Conservation (phyloP, 2,329 filamentous ascomycete species). For the Fusarium concolor region DNA sequence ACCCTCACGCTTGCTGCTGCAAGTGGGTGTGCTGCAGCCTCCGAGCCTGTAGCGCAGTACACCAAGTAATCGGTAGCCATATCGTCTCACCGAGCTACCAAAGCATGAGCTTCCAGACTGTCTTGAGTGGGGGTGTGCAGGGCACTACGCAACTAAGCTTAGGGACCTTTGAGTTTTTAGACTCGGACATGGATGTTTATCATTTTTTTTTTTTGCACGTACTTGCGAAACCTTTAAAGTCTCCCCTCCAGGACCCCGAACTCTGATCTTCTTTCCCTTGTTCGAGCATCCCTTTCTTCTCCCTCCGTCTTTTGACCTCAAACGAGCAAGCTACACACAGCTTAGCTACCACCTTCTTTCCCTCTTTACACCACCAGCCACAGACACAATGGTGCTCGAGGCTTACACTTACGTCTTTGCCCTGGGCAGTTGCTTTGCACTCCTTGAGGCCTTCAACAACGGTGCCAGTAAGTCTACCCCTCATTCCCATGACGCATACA, state of each 20-base stretch:
- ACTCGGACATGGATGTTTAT: not conserved
- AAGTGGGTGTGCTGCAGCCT: not conserved
- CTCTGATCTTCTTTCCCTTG: constrained; percentile 4
- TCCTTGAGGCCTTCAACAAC: constrained; percentile 83
- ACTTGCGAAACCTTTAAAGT: constrained; percentile 32
- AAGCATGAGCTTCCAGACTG: constrained; percentile 28
- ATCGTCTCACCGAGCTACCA: constrained; percentile 45
- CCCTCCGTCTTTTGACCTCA: not conserved
- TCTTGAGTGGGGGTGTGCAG: constrained; percentile 1
- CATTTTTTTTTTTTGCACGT: not conserved
- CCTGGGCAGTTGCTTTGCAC: constrained; percentile 80
- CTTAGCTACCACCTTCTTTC: constrained; percentile 10
- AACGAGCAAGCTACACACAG: constrained; percentile 18
- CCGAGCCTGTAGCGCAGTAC: not conserved
- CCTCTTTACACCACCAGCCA: not conserved
- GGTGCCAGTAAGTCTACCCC: constrained; percentile 72
- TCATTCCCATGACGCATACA: not conserved
- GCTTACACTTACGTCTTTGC: constrained; percentile 78
- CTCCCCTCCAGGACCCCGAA: constrained; percentile 22
- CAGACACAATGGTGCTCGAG: constrained; percentile 65
- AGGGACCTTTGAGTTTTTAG: constrained; percentile 10
- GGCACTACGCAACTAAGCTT: constrained; percentile 4
- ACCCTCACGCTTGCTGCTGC: constrained; percentile 21
- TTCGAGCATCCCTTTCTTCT: constrained; percentile 32
- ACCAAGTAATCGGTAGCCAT: constrained; percentile 36